Evolutionary conservation across 148 eudicot species (phyloP).

Genomic region (Rhododendron kiyosumense): DNA sequence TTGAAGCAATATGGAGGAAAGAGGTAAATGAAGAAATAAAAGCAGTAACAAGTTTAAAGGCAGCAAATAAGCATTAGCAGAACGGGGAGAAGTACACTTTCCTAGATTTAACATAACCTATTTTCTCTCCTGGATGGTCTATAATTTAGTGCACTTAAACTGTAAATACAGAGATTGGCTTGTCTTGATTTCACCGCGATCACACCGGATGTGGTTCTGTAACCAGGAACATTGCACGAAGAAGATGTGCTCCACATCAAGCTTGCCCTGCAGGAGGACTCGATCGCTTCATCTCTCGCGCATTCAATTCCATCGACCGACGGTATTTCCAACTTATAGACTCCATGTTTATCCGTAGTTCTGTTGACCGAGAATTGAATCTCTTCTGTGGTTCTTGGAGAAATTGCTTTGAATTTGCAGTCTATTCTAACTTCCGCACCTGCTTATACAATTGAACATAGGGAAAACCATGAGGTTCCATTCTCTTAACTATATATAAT

Average conservation of each 20-base stretch:
- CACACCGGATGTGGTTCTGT: slow-evolving; percentile 51
- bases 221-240: slow-evolving; percentile 72
- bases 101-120: slow-evolving; percentile 52
- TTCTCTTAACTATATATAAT: background rate
- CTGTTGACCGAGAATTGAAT: slow-evolving; percentile 75
- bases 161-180: slow-evolving; percentile 72
- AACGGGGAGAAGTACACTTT: background rate
- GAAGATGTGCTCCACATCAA: slow-evolving; percentile 42
- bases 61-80: background rate
- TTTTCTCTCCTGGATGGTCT: slow-evolving; percentile 54
- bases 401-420: slow-evolving; percentile 69
- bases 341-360: slow-evolving; percentile 68
- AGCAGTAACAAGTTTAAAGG: background rate
- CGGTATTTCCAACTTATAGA: slow-evolving; percentile 66
- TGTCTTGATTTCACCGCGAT: slow-evolving; percentile 55
- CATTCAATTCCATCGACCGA: slow-evolving; percentile 85
- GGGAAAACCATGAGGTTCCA: background rate
- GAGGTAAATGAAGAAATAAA: background rate
- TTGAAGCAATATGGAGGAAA: background rate
- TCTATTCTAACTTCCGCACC: slow-evolving; percentile 80
- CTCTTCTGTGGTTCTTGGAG: slow-evolving; percentile 64
- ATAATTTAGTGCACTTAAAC: slow-evolving; percentile 58
- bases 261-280: slow-evolving; percentile 61
- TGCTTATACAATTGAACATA: slow-evolving; percentile 15
- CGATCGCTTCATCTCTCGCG: slow-evolving; percentile 51